Evolutionary conservation across 371 early-diverging fungal genomes (phyloP), one percentile per base, ranked within the genome.

Genomic region (Syncephalastrum monosporum): DNA sequence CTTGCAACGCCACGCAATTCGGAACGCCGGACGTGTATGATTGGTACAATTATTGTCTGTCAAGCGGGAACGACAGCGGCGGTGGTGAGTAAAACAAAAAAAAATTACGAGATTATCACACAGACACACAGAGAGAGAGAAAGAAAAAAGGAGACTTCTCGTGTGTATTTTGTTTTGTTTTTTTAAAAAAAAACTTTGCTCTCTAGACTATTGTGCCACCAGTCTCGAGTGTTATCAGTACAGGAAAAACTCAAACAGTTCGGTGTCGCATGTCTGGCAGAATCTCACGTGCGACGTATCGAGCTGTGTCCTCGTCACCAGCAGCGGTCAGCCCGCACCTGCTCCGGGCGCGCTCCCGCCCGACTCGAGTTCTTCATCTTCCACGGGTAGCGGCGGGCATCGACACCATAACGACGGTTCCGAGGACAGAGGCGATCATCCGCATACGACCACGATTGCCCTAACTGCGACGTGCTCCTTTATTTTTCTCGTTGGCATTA

Each of bases 21-120:
- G 71, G 68, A 15, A 63, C 68, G 15, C 43, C 55, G 12, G 57
- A 64, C 44, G 42, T 65, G 6, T 71, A 71, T 42, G 53, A 64
- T 15, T 76, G 73, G 74, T 76, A 71, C 24, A 74, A 65, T 42
- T 71, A 73, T 43, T 76, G 77, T 50, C 47, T 76, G 4, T 73
- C 74, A 19, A 67, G 63, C 47, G 73, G 61, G 1, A 71, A 71
- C 56, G 71, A 71, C 42, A 63, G 46, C 10, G 63, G 53, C 58
- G 74, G 74, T 47, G 60, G 71, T 70, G 66, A 56, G 47, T 48
- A 16, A 48, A 23, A 45, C 21, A 43, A 48, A 48, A 47, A 47
- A 48, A 14, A 42, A 47, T 15, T 13, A 33, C 38, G 38, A 12
- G 8, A 33, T 12, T 10, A 33, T 33, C 27, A 27, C 27, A 27